Evolutionary conservation across 202 grass and related monocot genomes (phyloP).

Genomic region (Carex arenaria): DNA sequence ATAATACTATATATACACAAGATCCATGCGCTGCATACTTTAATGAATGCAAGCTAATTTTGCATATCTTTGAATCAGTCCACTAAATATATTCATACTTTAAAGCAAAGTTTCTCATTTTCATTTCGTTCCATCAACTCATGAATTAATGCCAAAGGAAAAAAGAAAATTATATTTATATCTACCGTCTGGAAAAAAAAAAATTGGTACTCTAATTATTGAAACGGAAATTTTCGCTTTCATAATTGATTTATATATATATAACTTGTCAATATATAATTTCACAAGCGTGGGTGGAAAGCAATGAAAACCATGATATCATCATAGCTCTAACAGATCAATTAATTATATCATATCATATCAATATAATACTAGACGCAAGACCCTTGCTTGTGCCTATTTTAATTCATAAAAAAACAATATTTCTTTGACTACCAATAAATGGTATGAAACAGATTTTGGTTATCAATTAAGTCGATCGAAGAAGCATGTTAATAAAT

Average conservation of each 20-base stretch:
- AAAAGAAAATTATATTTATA: neutral
- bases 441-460: neutral
- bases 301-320: conserved; percentile 1
- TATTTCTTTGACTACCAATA: neutral
- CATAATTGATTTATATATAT: neutral
- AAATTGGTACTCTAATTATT: neutral
- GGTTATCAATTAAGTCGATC: too few species aligned
- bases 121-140: neutral
- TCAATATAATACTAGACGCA: neutral
- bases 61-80: neutral
- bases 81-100: neutral
- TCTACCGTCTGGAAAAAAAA: neutral
- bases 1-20: neutral
- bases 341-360: neutral
- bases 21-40: neutral
- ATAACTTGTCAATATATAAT: neutral
- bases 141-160: neutral
- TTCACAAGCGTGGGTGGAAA: neutral
- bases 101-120: neutral
- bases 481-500: too few species aligned
- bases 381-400: neutral
- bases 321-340: neutral
- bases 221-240: neutral
- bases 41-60: neutral
- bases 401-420: neutral